These are phyloP conservation scores for Pythium plurisporium DNA, from an alignment of 352 stramenopile genomes.

Conservation along the genomic window DNA sequence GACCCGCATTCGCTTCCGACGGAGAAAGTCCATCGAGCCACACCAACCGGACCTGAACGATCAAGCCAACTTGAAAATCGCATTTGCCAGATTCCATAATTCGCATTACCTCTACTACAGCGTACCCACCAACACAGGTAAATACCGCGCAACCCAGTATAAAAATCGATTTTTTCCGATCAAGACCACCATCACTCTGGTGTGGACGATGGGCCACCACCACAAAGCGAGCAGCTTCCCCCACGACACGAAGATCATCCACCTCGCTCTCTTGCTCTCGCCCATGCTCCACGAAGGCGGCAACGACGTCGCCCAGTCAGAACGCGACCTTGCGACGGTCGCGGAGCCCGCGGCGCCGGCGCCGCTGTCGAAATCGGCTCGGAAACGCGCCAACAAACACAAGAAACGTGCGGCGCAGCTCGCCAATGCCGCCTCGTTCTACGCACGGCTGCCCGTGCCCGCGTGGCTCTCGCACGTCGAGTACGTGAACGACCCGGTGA, in stretches of 20 bases:
- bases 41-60: no score
- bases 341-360: background rate
- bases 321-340: background rate
- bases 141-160: background rate
- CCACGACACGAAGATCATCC: background rate
- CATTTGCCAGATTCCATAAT: no score
- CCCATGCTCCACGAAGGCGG: constrained; percentile 2
- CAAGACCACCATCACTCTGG: no score
- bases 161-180: no score
- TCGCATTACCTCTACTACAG: no score
- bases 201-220: no score
- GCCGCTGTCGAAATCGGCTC: constrained; percentile 5
- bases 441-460: constrained; percentile 17
- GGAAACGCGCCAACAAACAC: constrained; percentile 7
- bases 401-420: constrained; percentile 8
- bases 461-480: constrained; percentile 29
- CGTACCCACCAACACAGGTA: background rate
- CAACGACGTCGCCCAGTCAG: background rate
- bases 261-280: background rate
- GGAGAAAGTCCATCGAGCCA: no score
- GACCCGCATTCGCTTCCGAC: no score
- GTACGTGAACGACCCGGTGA: constrained; percentile 29
- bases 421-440: background rate
- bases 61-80: no score
- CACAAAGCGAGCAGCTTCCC: no score